Evolutionary conservation across 345 rosid species (phyloP).

Genomic region (Salix dunnii): DNA sequence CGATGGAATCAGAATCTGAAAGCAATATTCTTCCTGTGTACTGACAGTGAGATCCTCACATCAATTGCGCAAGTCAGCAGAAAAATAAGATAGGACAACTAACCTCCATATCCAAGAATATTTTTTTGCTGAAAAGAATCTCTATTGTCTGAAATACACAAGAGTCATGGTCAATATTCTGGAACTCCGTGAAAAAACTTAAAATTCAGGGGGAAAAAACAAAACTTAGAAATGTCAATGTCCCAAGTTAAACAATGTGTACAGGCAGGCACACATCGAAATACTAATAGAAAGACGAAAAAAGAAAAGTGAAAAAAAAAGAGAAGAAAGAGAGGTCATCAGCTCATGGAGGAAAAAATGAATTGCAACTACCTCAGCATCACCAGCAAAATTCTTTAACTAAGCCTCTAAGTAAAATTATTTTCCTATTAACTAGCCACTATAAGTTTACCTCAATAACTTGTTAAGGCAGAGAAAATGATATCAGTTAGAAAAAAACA

Average conservation of each 20-base stretch:
- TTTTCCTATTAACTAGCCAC: neutral
- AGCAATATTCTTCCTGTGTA: neutral
- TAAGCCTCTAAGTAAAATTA: neutral
- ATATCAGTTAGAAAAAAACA: neutral
- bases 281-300: neutral
- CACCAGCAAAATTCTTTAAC: neutral
- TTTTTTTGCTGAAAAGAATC: constrained; percentile 59
- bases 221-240: neutral
- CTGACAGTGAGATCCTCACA: neutral
- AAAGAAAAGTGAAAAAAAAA: neutral
- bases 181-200: neutral
- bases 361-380: too few species aligned
- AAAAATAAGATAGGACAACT: constrained; percentile 16
- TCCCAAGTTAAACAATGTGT: neutral
- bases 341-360: too few species aligned
- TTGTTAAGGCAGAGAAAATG: neutral
- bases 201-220: neutral
- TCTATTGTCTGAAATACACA: constrained; percentile 63
- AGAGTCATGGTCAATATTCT: neutral
- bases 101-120: constrained; percentile 75
- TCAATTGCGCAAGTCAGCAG: neutral
- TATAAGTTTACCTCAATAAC: neutral
- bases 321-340: too few species aligned
- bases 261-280: neutral
- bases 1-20: too few species aligned